Conservation (phyloP, 768 basidiomycete genomes). For the Hypholoma sublateritium region DNA sequence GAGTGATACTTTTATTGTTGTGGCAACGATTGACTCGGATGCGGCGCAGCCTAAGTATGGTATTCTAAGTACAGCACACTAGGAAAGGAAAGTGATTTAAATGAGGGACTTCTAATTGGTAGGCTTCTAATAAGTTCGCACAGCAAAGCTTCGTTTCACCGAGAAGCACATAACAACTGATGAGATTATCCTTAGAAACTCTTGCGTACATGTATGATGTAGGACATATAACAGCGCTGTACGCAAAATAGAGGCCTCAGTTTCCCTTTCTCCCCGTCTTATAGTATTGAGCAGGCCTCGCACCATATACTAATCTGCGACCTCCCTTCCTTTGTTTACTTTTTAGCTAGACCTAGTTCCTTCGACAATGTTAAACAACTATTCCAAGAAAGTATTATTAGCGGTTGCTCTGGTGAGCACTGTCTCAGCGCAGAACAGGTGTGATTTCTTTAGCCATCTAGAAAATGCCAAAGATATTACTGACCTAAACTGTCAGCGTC, state of each 20-base stretch:
- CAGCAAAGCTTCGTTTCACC: no score
- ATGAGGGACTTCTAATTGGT: no score
- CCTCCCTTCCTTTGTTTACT: not conserved
- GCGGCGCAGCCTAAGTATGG: no score
- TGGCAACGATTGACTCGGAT: no score
- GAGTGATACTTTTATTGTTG: no score
- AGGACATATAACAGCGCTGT: not conserved
- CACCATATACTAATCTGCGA: not conserved
- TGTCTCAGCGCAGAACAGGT: constrained; percentile 8
- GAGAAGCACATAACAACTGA: not conserved
- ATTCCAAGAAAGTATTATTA: not conserved
- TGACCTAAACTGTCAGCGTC: not conserved
- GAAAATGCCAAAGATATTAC: not conserved
- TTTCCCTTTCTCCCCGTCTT: not conserved
- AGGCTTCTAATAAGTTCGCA: no score
- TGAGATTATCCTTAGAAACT: not conserved
- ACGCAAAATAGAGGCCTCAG: not conserved
- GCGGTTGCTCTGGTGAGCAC: not conserved
- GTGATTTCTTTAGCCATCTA: not conserved
- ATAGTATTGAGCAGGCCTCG: not conserved
- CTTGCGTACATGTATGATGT: not conserved
- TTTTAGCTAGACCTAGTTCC: not conserved
- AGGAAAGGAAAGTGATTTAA: no score
- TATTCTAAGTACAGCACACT: no score
- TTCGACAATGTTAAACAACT: constrained; percentile 1